These are phyloP conservation scores for Populus tomentosa DNA, from an alignment of 441 rosid species.

Conservation along the genomic window DNA sequence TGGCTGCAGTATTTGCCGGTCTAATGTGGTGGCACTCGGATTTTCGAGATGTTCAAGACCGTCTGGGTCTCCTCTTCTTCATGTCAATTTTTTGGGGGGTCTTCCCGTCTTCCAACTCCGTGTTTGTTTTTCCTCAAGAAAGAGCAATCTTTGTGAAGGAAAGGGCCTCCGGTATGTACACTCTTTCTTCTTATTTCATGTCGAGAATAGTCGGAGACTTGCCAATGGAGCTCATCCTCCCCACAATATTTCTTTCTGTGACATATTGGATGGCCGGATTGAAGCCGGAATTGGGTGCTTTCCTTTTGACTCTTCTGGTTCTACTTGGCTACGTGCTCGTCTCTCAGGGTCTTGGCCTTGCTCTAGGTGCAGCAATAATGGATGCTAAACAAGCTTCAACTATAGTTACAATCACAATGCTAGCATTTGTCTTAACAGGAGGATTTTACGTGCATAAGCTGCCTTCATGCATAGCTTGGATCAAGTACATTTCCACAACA, in stretches of 20 bases:
- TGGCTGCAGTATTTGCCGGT: slow-evolving; percentile 58
- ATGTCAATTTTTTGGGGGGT: slow-evolving; percentile 92
- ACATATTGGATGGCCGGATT: slow-evolving; percentile 84
- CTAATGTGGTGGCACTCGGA: slow-evolving; percentile 96
- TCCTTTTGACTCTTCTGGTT: slow-evolving; percentile 51
- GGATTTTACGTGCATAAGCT: slow-evolving; percentile 85
- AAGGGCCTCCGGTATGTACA: slow-evolving; percentile 85
- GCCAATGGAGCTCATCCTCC: slow-evolving; percentile 88
- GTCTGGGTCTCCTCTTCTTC: slow-evolving; percentile 81
- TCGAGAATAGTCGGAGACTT: slow-evolving; percentile 74
- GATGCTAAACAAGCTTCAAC: slow-evolving; percentile 92
- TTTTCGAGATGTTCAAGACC: slow-evolving; percentile 56
- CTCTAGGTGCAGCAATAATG: slow-evolving; percentile 79
- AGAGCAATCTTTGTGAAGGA: slow-evolving; percentile 70
- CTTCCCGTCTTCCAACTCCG: slow-evolving; percentile 77
- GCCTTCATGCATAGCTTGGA: slow-evolving; percentile 68
- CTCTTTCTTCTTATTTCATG: slow-evolving; percentile 87
- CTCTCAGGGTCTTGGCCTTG: slow-evolving; percentile 87
- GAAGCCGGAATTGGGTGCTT: slow-evolving; percentile 49
- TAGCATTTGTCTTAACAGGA: slow-evolving; percentile 82
- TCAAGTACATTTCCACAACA: slow-evolving; percentile 69
- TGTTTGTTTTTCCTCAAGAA: slow-evolving; percentile 88
- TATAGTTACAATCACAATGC: slow-evolving; percentile 73
- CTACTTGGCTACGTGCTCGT: slow-evolving; percentile 71
- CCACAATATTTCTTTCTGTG: slow-evolving; percentile 54